Percentiles rank a stretch among this genome's conserved stretches.
Evolutionary conservation across 139 green algal species (phyloP).

Genomic region (Medakamo hakoo): DNA sequence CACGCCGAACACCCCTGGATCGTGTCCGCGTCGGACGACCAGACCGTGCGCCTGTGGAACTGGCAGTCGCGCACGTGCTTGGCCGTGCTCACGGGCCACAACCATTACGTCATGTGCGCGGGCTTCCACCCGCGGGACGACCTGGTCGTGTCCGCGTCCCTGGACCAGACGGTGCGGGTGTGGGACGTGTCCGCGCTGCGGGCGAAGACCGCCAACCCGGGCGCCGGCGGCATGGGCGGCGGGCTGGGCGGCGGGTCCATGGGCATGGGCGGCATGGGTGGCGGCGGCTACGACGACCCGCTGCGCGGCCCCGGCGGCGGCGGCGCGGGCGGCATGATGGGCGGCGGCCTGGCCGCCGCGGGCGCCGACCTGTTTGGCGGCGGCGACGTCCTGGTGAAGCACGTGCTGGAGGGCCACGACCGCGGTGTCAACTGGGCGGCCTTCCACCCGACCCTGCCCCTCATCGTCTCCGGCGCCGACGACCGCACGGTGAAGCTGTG

Average conservation of each 20-base stretch:
- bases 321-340: no score
- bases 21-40: constrained; percentile 88
- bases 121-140: constrained; percentile 92
- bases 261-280: background rate
- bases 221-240: constrained; percentile 3
- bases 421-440: constrained; percentile 96
- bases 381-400: constrained; percentile 95
- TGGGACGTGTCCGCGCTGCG: constrained; percentile 95
- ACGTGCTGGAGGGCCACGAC: constrained; percentile 98
- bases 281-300: constrained; percentile 47
- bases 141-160: constrained; percentile 74
- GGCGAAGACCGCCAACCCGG: constrained; percentile 82
- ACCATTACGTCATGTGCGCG: constrained; percentile 99
- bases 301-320: background rate
- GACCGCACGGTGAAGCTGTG: constrained; percentile 98
- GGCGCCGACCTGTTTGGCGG: constrained; percentile 94
- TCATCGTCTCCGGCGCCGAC: constrained; percentile 98
- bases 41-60: constrained; percentile 99
- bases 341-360: constrained; percentile 43
- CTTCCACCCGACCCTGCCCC: constrained; percentile 93
- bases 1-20: constrained; percentile 96
- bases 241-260: no score
- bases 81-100: constrained; percentile 94
- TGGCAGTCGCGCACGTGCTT: constrained; percentile 94
- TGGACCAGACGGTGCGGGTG: constrained; percentile 95